Conservation (phyloP, 208 protist species). For the Acanthamoeba castellanii region DNA sequence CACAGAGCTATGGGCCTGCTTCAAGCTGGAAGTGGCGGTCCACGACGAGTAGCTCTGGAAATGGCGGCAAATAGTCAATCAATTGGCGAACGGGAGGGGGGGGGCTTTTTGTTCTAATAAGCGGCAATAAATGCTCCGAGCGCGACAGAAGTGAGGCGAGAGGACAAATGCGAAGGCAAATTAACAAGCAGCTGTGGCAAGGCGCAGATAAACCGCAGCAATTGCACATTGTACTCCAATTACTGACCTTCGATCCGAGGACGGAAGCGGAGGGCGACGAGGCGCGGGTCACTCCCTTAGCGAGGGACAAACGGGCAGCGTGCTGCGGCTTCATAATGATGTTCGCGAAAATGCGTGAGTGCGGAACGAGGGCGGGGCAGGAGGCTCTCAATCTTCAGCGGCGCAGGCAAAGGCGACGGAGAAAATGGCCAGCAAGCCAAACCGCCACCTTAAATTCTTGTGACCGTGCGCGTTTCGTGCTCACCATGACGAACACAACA, state of each 20-base stretch:
- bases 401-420: neutral
- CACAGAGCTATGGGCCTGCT: neutral
- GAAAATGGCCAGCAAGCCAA: neutral
- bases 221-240: too few relatives aligned
- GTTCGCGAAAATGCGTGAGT: neutral
- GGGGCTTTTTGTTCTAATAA: neutral
- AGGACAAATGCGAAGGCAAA: too few relatives aligned
- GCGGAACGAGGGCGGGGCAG: neutral
- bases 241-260: neutral
- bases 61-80: neutral
- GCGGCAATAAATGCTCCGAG: neutral
- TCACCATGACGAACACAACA: too few relatives aligned
- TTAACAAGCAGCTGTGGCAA: too few relatives aligned
- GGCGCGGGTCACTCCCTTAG: neutral
- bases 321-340: neutral
- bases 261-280: neutral
- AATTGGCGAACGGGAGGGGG: too few relatives aligned
- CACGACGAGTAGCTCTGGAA: neutral
- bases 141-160: neutral
- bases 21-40: neutral
- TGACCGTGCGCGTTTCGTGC: too few relatives aligned
- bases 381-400: neutral
- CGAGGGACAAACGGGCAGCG: constrained; percentile 1
- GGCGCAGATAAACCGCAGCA: too few relatives aligned
- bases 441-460: neutral